A percentile compares a stretch with the other conserved stretches of the same genome.
Conservation (phyloP, 345 rosid genomes). For the Syzygium grande region DNA sequence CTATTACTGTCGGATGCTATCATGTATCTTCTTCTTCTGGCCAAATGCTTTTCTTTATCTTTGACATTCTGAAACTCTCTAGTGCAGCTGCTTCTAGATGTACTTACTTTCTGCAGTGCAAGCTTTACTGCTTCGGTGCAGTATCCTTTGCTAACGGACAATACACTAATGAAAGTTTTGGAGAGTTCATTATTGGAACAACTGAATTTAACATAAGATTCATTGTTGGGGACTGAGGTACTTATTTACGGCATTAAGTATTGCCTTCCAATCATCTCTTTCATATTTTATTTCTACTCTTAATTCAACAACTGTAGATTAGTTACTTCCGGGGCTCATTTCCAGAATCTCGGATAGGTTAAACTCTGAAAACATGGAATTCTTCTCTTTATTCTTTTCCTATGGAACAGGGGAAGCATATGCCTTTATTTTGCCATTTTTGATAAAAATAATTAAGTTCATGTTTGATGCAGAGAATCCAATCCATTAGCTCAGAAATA, state of each 20-base stretch:
- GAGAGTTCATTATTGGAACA: slow-evolving; percentile 54
- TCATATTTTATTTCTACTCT: background rate
- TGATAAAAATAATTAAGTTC: background rate
- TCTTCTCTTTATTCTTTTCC: background rate
- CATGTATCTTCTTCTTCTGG: background rate
- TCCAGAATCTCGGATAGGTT: background rate
- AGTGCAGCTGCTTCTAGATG: slow-evolving; percentile 74
- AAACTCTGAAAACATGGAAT: background rate
- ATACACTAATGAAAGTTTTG: slow-evolving; percentile 24
- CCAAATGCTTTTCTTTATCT: background rate
- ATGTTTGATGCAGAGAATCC: slow-evolving; percentile 40
- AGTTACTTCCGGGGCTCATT: background rate
- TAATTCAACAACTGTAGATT: background rate
- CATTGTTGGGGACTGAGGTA: slow-evolving; percentile 57
- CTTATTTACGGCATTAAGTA: background rate
- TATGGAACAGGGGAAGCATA: background rate
- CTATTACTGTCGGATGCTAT: background rate
- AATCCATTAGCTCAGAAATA: slow-evolving; percentile 44
- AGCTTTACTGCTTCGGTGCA: slow-evolving; percentile 39
- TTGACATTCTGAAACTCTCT: slow-evolving; percentile 8
- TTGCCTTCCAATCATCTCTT: background rate
- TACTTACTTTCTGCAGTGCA: slow-evolving; percentile 51
- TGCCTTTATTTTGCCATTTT: background rate
- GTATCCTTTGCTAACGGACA: slow-evolving; percentile 20
- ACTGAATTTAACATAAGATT: slow-evolving; percentile 49